phyloP scores from a whole-genome alignment of 1,284 basidiomycete genomes.

The Tremellales sp. region DNA sequence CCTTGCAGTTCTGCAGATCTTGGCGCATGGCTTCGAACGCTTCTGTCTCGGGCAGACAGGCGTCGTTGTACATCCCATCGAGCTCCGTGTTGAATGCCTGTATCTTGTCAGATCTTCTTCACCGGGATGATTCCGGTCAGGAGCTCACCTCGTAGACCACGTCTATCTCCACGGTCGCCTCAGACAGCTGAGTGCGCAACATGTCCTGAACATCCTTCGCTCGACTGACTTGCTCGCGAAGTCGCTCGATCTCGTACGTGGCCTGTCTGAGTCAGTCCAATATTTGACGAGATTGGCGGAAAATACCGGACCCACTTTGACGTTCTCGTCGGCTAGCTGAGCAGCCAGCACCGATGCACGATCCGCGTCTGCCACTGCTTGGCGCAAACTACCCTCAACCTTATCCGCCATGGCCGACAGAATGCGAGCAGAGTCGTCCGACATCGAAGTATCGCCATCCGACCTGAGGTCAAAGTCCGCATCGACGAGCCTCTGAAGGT shows the following conservation, averaged over 20 bases:
- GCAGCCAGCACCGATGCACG: constrained; percentile 12
- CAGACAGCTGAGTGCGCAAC: constrained; percentile 66
- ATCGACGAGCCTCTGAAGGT: constrained; percentile 24
- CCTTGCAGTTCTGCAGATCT: constrained; percentile 69
- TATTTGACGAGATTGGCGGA: neutral
- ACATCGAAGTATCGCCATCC: constrained; percentile 25
- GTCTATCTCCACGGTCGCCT: constrained; percentile 78
- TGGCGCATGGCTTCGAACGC: constrained; percentile 68
- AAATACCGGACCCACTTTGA: constrained; percentile 19
- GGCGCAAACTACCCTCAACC: constrained; percentile 25
- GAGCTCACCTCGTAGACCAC: constrained; percentile 79
- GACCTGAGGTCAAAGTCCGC: constrained; percentile 10
- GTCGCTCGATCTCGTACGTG: constrained; percentile 57
- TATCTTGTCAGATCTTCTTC: neutral
- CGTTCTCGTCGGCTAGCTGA: constrained; percentile 8
- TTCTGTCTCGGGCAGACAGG: constrained; percentile 68
- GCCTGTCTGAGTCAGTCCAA: constrained; percentile 47
- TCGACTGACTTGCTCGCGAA: constrained; percentile 63
- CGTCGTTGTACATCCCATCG: constrained; percentile 79
- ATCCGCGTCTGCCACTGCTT: constrained; percentile 25
- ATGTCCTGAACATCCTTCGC: constrained; percentile 69
- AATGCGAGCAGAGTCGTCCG: constrained; percentile 28
- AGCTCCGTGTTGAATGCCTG: constrained; percentile 90
- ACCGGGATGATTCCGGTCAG: no score
- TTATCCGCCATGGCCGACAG: constrained; percentile 27